Evolutionary conservation across 495 filamentous ascomycete genomes (phyloP).

Genomic region (Trichoderma virens): DNA sequence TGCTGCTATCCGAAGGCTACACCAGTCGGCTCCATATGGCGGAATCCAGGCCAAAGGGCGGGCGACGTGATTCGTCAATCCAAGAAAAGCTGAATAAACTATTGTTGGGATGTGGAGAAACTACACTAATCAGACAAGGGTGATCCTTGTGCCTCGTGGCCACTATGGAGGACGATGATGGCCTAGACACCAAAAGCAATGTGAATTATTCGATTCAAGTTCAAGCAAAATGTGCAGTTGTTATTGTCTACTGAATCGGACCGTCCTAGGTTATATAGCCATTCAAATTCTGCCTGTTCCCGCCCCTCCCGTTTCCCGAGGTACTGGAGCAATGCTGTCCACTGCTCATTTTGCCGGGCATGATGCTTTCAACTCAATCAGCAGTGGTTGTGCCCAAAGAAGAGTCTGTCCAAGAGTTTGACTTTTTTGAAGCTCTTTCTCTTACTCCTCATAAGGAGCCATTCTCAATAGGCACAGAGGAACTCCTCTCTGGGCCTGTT

Average conservation of each 20-base stretch:
- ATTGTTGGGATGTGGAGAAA: not conserved
- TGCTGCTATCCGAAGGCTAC: not conserved
- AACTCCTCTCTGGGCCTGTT: not conserved
- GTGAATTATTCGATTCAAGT: not conserved
- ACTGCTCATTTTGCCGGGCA: not conserved
- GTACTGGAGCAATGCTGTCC: not conserved
- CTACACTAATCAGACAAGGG: not conserved
- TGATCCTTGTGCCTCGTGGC: not conserved
- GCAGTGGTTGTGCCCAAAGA: not conserved
- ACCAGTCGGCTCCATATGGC: not conserved
- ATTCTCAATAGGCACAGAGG: not conserved
- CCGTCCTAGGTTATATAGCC: not conserved
- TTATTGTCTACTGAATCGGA: not conserved
- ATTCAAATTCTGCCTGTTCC: not conserved
- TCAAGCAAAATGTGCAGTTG: not conserved
- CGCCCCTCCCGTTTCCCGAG: not conserved
- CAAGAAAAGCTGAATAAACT: not conserved
- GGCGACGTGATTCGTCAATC: not conserved
- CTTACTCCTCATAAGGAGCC: not conserved
- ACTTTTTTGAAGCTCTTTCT: conserved; percentile 9
- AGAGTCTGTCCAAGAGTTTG: not conserved
- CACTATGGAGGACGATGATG: not conserved
- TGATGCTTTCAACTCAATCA: not conserved
- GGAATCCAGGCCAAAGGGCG: not conserved
- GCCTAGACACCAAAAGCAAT: not conserved